Conservation (phyloP, 2,329 filamentous ascomycete genomes). For the Fusarium poae region DNA sequence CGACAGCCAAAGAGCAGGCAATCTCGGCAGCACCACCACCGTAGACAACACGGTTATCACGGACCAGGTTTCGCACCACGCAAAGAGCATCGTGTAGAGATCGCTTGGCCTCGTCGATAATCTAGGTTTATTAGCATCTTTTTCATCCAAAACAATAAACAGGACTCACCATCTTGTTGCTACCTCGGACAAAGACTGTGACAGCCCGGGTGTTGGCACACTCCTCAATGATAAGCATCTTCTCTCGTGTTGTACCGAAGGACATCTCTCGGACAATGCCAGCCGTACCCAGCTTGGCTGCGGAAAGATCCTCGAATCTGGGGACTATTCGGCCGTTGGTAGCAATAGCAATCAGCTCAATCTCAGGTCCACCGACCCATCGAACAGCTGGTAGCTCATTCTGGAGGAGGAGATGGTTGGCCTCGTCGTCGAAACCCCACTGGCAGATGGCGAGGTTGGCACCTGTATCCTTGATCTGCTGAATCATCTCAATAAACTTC, state of each 20-base stretch:
- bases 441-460: conserved; percentile 99
- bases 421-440: conserved; percentile 99
- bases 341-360: conserved; percentile 97
- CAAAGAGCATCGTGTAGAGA: conserved; percentile 97
- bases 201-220: conserved; percentile 98
- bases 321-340: conserved; percentile 98
- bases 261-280: conserved; percentile 94
- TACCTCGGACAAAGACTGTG: conserved; percentile 94
- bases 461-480: conserved; percentile 96
- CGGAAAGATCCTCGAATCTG: conserved; percentile 91
- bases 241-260: conserved; percentile 97
- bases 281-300: conserved; percentile 90
- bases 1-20: conserved; percentile 94
- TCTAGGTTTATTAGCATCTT: conserved; percentile 64
- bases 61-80: conserved; percentile 95
- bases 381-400: conserved; percentile 95
- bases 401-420: conserved; percentile 95
- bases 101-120: conserved; percentile 98
- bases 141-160: not conserved
- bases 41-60: conserved; percentile 97
- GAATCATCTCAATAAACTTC: conserved; percentile 98
- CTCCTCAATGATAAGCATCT: conserved; percentile 99
- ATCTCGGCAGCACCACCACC: conserved; percentile 97
- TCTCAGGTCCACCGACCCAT: conserved; percentile 98
- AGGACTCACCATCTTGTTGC: conserved; percentile 94